A percentile compares a stretch with the other conserved stretches of the same genome.
phyloP scores from a whole-genome alignment of 176 grass and related monocot genomes.

The Oryza rufipogon region DNA sequence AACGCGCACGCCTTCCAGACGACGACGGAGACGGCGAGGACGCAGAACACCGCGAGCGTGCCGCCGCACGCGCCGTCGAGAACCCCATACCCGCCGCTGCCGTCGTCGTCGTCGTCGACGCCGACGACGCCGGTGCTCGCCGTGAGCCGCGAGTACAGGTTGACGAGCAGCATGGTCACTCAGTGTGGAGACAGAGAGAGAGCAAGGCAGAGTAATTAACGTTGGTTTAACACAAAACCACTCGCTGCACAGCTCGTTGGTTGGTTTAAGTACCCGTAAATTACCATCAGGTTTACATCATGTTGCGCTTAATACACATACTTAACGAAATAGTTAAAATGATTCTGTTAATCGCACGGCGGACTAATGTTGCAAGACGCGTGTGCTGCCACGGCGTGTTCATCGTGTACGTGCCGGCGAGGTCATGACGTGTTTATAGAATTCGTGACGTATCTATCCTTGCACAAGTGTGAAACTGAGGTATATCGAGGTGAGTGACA shows the following conservation, averaged over 20 bases:
- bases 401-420: neutral
- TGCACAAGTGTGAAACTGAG: too few relatives aligned
- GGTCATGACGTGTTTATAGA: neutral
- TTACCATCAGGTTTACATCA: neutral
- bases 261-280: neutral
- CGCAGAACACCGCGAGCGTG: slow-evolving; percentile 39
- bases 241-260: neutral
- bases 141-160: slow-evolving; percentile 27
- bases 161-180: slow-evolving; percentile 33
- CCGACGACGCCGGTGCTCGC: neutral
- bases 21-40: slow-evolving; percentile 28
- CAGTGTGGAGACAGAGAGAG: neutral
- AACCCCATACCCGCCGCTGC: neutral
- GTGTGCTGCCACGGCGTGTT: neutral
- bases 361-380: neutral
- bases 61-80: slow-evolving; percentile 4
- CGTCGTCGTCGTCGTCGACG: neutral
- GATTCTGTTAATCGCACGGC: neutral
- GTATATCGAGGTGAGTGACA: neutral
- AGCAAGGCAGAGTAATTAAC: neutral
- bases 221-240: neutral
- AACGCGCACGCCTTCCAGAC: slow-evolving; percentile 21
- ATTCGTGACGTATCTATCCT: neutral
- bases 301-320: neutral
- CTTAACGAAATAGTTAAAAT: neutral